phyloP scores from a whole-genome alignment of 176 grass and related monocot species.

The Poa annua region DNA sequence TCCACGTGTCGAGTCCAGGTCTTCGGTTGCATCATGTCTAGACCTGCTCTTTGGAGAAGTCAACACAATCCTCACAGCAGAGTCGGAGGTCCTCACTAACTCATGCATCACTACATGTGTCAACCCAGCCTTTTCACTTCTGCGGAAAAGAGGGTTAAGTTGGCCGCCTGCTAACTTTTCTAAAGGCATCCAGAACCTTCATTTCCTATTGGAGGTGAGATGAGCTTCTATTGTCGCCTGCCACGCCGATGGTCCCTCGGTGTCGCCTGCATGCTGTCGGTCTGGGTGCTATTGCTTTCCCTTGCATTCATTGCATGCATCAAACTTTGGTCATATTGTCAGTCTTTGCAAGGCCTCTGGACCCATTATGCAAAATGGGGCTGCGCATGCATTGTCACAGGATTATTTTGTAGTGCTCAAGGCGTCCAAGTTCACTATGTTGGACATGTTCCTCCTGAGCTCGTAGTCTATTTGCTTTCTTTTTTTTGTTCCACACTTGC shows the following conservation, averaged over 20 bases:
- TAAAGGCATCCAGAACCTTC: constrained; percentile 47
- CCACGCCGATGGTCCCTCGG: constrained; percentile 36
- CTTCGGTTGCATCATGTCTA: constrained; percentile 65
- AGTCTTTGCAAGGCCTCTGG: constrained; percentile 37
- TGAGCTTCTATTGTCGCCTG: constrained; percentile 48
- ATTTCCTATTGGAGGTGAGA: constrained; percentile 52
- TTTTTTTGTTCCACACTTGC: constrained; percentile 46
- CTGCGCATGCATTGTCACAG: constrained; percentile 29
- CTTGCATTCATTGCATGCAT: constrained; percentile 57
- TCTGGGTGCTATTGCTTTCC: constrained; percentile 44
- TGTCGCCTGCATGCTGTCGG: constrained; percentile 30
- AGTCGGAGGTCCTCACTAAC: constrained; percentile 70
- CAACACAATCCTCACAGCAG: constrained; percentile 49
- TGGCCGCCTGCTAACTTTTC: constrained; percentile 63
- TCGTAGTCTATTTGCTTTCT: constrained; percentile 23
- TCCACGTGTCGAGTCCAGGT: constrained; percentile 58
- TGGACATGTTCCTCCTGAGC: constrained; percentile 30
- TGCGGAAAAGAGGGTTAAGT: constrained; percentile 56
- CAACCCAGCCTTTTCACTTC: constrained; percentile 46
- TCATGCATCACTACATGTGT: constrained; percentile 67
- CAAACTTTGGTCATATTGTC: constrained; percentile 52
- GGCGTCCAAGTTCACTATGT: constrained; percentile 47
- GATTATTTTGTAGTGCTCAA: constrained; percentile 57
- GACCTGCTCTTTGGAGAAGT: constrained; percentile 61
- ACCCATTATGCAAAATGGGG: constrained; percentile 39